These are phyloP conservation scores for Syzygium aromaticum DNA, from an alignment of 345 rosid genomes.

Conservation along the genomic window DNA sequence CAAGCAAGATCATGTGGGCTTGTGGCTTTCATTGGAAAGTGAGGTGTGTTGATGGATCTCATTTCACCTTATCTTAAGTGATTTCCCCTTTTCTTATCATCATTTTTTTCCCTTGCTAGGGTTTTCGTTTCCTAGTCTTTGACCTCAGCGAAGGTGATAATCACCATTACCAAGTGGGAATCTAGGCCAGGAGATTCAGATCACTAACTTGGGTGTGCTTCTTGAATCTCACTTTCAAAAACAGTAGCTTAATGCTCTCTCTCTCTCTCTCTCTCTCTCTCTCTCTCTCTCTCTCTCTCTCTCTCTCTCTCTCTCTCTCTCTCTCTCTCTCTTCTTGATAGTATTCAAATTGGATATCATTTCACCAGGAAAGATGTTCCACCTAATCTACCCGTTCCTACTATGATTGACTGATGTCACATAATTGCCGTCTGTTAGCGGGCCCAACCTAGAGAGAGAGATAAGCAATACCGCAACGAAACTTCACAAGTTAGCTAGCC, in stretches of 20 bases:
- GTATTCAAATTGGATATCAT: not conserved
- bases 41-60: conserved; percentile 5
- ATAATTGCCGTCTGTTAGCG: not conserved
- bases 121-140: conserved; percentile 9
- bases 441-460: not conserved
- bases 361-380: not conserved
- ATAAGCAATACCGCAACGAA: not conserved
- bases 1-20: conserved; percentile 42
- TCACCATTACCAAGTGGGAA: not conserved
- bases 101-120: conserved; percentile 5
- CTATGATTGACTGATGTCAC: not conserved
- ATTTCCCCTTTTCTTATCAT: not conserved
- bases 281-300: not conserved
- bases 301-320: not conserved
- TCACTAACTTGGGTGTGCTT: not conserved
- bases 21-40: conserved; percentile 33
- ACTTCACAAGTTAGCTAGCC: not conserved
- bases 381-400: not conserved
- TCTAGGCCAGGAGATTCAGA: not conserved
- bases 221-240: not conserved
- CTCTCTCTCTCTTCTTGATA: not conserved
- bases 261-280: not conserved
- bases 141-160: conserved; percentile 1
- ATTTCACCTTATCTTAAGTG: not conserved
- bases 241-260: not conserved